Conservation (phyloP, 768 basidiomycete species). For the Suillus subaureus region DNA sequence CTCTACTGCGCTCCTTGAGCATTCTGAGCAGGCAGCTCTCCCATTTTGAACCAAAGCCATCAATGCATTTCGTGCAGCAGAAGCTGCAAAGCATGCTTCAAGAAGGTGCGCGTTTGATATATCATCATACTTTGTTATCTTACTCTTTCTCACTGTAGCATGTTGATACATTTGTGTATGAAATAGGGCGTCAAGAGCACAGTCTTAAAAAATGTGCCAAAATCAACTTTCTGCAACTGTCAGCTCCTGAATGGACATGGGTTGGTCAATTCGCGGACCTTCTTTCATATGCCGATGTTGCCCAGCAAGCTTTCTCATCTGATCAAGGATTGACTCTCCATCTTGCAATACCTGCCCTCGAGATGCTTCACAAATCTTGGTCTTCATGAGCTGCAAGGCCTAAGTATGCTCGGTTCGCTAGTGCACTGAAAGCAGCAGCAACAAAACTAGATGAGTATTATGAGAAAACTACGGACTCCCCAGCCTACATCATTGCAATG, state of each 20-base stretch:
- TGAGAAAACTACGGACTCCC: conserved; percentile 30
- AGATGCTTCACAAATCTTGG: conserved; percentile 30
- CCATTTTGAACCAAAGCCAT: no score
- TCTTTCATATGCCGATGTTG: conserved; percentile 30
- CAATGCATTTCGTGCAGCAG: no score
- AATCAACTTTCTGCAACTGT: conserved; percentile 19
- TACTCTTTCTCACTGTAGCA: conserved; percentile 13
- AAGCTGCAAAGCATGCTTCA: no score
- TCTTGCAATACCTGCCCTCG: conserved; percentile 4
- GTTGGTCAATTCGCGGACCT: conserved; percentile 22
- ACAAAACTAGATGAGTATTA: conserved; percentile 39
- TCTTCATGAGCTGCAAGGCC: background rate
- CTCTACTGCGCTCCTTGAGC: no score
- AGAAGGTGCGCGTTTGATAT: conserved; percentile 15
- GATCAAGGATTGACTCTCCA: conserved; percentile 28
- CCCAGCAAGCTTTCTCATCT: conserved; percentile 35
- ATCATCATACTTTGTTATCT: background rate
- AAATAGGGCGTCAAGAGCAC: conserved; percentile 13
- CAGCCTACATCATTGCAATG: conserved; percentile 36
- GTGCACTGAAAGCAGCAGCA: conserved; percentile 30
- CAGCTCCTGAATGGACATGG: conserved; percentile 24
- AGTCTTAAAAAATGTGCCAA: conserved; percentile 17
- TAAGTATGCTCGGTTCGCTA: conserved; percentile 23
- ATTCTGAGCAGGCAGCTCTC: no score
- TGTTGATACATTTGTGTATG: conserved; percentile 19